Percentiles rank a stretch among this genome's conserved stretches.
phyloP scores from a whole-genome alignment of 257 asterid genomes.

The Solanum lycopersicoides region DNA sequence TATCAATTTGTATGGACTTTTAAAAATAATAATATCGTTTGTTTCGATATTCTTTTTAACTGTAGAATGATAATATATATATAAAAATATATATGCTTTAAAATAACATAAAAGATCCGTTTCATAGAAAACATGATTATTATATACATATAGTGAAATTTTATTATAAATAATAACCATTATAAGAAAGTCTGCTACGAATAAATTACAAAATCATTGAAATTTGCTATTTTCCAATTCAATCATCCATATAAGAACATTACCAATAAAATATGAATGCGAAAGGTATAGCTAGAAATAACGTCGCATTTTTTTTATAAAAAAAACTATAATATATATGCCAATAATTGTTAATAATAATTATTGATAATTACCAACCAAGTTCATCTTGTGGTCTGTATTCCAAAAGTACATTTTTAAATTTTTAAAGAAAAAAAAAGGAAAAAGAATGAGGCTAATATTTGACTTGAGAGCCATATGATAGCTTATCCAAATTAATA shows the following conservation, averaged over 20 bases:
- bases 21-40: too few species aligned
- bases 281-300: neutral
- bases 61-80: too few species aligned
- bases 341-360: neutral
- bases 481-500: too few species aligned
- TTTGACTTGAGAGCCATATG: neutral
- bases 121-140: neutral
- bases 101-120: too few species aligned
- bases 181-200: neutral
- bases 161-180: too few species aligned
- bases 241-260: neutral
- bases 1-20: too few species aligned
- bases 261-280: neutral
- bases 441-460: neutral
- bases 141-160: too few species aligned
- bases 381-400: neutral
- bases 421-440: neutral
- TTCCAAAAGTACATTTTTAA: neutral
- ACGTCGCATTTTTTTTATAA: neutral
- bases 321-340: neutral
- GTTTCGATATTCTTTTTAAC: too few species aligned
- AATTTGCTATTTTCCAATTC: neutral
- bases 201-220: neutral
- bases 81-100: too few species aligned
- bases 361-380: neutral